phyloP scores from a whole-genome alignment of 1,139 yeast genomes.

The Sugiyamaella sp. region DNA sequence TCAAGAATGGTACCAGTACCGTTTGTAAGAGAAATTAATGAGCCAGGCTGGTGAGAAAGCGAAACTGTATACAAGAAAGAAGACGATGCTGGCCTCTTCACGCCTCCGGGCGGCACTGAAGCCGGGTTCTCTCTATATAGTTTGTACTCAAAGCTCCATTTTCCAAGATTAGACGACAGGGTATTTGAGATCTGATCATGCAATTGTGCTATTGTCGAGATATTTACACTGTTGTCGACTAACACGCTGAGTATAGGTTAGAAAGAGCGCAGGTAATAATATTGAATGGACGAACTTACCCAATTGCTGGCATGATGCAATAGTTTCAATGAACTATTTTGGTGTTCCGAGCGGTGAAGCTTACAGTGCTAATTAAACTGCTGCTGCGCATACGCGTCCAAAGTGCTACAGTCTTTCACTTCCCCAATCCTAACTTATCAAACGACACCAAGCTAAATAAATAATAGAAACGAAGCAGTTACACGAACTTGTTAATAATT shows the following conservation, averaged over 20 bases:
- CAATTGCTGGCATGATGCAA: slow-evolving; percentile 11
- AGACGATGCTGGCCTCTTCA: slow-evolving; percentile 14
- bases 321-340: no score
- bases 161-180: slow-evolving; percentile 59
- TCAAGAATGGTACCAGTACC: slow-evolving; percentile 37
- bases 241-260: slow-evolving; percentile 46
- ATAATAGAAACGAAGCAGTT: neutral
- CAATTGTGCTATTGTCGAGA: slow-evolving; percentile 64
- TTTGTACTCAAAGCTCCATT: slow-evolving; percentile 67
- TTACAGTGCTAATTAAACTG: no score
- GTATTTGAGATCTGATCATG: slow-evolving; percentile 70
- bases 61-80: slow-evolving; percentile 57
- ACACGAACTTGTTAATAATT: no score
- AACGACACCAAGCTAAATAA: no score
- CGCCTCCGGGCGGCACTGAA: slow-evolving; percentile 25
- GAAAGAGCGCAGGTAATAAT: neutral
- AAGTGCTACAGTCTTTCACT: no score
- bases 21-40: slow-evolving; percentile 57
- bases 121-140: slow-evolving; percentile 61
- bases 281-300: slow-evolving; percentile 4
- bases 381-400: no score
- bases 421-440: no score
- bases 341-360: slow-evolving; percentile 14
- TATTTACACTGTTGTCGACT: slow-evolving; percentile 58
- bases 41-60: slow-evolving; percentile 56